Evolutionary conservation across 768 basidiomycete species (phyloP).

Genomic region (Mycena pura): DNA sequence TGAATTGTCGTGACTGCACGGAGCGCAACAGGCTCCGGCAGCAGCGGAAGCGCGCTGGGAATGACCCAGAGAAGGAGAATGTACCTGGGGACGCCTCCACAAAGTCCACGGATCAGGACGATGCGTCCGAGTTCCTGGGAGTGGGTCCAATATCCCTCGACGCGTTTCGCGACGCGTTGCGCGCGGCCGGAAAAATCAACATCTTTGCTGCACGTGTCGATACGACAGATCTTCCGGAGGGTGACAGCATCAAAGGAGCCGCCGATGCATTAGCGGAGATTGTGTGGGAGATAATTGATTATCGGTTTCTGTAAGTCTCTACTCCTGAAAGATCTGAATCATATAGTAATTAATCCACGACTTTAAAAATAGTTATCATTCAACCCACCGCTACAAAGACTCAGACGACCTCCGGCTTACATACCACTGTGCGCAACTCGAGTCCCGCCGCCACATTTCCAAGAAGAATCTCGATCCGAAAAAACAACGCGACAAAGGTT

Average conservation of each 20-base stretch:
- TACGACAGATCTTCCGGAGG: neutral
- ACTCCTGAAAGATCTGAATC: neutral
- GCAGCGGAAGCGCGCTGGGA: neutral
- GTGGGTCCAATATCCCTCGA: neutral
- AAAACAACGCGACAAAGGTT: slow-evolving; percentile 2
- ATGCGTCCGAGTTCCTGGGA: neutral
- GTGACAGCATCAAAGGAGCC: neutral
- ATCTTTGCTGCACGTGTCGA: neutral
- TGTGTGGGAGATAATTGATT: slow-evolving; percentile 1
- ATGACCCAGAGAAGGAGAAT: neutral
- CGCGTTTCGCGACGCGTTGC: neutral
- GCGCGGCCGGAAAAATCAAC: neutral
- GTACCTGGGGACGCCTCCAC: neutral
- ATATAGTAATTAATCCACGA: neutral
- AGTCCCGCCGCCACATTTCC: neutral
- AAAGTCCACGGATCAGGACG: neutral
- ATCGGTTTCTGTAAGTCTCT: neutral
- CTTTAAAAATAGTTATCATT: neutral
- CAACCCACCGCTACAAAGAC: neutral
- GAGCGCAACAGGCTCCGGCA: neutral
- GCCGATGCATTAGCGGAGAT: neutral
- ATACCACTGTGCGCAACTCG: too few relatives aligned
- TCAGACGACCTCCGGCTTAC: too few relatives aligned
- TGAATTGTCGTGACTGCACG: neutral
- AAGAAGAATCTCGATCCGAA: neutral